A percentile compares a stretch with the other conserved stretches of the same genome.
Evolutionary conservation across 768 basidiomycete genomes (phyloP).

Genomic region (Boletellus emodensis): DNA sequence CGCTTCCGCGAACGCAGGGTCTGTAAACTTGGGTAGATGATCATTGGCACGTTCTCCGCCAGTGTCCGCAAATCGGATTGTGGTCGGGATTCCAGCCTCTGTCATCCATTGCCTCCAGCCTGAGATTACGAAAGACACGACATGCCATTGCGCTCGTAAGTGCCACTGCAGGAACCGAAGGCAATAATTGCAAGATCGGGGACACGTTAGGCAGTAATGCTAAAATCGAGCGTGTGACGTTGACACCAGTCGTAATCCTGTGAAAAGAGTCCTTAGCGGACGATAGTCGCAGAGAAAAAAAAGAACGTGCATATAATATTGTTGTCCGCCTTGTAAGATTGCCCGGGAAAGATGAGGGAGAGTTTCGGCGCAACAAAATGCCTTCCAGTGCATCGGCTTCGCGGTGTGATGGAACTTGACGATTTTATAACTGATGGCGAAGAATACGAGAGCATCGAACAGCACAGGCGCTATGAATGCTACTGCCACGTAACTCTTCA

Average conservation of each 20-base stretch:
- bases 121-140: slow-evolving; percentile 35
- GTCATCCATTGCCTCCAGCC: slow-evolving; percentile 11
- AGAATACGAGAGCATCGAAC: slow-evolving; percentile 34
- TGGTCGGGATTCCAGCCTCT: slow-evolving; percentile 11
- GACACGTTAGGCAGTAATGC: slow-evolving; percentile 17
- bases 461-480: slow-evolving; percentile 28
- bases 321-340: slow-evolving; percentile 36
- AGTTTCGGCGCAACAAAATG: slow-evolving; percentile 19
- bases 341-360: slow-evolving; percentile 33
- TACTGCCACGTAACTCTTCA: slow-evolving; percentile 22
- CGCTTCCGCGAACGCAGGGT: neutral
- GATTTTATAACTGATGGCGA: slow-evolving; percentile 32
- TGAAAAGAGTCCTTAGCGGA: neutral
- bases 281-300: neutral
- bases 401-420: slow-evolving; percentile 14
- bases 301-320: slow-evolving; percentile 34
- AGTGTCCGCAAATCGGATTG: slow-evolving; percentile 15
- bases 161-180: slow-evolving; percentile 27
- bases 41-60: neutral
- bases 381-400: slow-evolving; percentile 11
- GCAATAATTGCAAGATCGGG: slow-evolving; percentile 20
- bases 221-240: slow-evolving; percentile 26
- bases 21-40: neutral
- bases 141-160: slow-evolving; percentile 33
- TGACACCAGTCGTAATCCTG: slow-evolving; percentile 33